Evolutionary conservation across 768 basidiomycete species (phyloP).

Genomic region (Trametes villosa): DNA sequence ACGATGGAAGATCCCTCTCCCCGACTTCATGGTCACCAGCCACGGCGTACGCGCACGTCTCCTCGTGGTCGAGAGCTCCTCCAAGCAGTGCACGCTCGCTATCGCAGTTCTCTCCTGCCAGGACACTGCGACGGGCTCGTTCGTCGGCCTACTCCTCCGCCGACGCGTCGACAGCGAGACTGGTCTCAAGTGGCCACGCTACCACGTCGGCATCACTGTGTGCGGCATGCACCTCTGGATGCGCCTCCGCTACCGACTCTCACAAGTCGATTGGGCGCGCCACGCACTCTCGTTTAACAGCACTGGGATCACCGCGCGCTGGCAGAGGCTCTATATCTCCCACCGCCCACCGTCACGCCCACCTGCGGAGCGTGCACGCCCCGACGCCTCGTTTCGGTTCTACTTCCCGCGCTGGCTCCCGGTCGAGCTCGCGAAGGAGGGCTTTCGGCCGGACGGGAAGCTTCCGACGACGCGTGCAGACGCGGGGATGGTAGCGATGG

Average conservation of each 20-base stretch:
- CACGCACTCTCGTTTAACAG: slow-evolving; percentile 12
- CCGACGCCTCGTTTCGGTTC: slow-evolving; percentile 1
- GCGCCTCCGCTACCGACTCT: slow-evolving; percentile 17
- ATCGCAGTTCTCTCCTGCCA: slow-evolving; percentile 17
- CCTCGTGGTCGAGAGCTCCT: slow-evolving; percentile 13
- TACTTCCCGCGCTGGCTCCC: slow-evolving; percentile 17
- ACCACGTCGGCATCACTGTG: slow-evolving; percentile 16
- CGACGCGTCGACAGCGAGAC: not conserved
- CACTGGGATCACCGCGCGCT: slow-evolving; percentile 10
- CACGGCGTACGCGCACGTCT: slow-evolving; percentile 16
- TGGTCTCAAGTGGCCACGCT: slow-evolving; percentile 9
- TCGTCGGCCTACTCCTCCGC: slow-evolving; percentile 20
- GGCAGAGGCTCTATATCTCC: slow-evolving; percentile 18
- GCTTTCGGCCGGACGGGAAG: slow-evolving; percentile 1
- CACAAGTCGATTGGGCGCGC: slow-evolving; percentile 14
- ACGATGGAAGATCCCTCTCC: slow-evolving; percentile 8
- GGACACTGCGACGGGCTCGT: slow-evolving; percentile 9
- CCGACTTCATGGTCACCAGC: slow-evolving; percentile 13
- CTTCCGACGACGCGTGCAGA: not conserved
- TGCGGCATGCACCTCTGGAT: slow-evolving; percentile 9
- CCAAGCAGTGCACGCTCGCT: slow-evolving; percentile 1
- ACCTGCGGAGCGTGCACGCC: not conserved
- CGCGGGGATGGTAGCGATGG: not conserved
- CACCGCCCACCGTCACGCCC: slow-evolving; percentile 18
- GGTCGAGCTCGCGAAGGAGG: slow-evolving; percentile 16